These are phyloP conservation scores for Paecilomyces sp. DNA, from an alignment of 2,329 filamentous ascomycete genomes.

Conservation along the genomic window DNA sequence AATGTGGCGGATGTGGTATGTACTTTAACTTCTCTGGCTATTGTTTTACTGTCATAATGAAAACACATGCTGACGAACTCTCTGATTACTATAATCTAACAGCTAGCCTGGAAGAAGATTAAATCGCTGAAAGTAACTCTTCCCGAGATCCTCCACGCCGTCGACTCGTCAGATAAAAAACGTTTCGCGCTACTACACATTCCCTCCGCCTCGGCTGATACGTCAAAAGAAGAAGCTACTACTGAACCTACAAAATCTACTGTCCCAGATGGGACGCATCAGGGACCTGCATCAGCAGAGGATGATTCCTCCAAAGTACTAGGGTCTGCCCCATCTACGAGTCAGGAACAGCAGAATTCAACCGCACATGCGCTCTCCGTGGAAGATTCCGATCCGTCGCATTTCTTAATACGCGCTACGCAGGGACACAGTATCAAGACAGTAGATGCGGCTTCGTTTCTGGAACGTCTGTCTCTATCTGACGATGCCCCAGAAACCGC, in stretches of 20 bases:
- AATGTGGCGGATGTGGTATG: conserved; percentile 53
- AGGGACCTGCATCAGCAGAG: conserved; percentile 1
- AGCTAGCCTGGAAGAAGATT: conserved; percentile 55
- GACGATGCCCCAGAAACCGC: conserved; percentile 29
- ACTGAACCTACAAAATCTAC: conserved; percentile 9
- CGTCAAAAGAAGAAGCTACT: conserved; percentile 13
- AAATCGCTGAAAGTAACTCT: conserved; percentile 67
- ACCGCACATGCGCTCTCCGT: conserved; percentile 30
- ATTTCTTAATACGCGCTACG: conserved; percentile 88
- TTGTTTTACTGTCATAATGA: neutral
- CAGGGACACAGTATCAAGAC: conserved; percentile 84
- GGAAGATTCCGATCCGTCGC: conserved; percentile 44
- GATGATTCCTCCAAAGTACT: conserved; percentile 8
- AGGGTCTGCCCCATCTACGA: conserved; percentile 16
- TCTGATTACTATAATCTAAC: conserved; percentile 2
- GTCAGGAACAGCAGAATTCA: conserved; percentile 21
- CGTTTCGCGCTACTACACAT: conserved; percentile 71
- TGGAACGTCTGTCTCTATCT: conserved; percentile 59
- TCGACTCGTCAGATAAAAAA: conserved; percentile 77
- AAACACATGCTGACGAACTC: neutral
- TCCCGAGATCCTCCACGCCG: conserved; percentile 62
- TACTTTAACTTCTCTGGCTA: neutral
- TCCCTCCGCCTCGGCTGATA: conserved; percentile 14
- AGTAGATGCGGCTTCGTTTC: conserved; percentile 60
- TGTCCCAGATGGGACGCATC: conserved; percentile 12